Evolutionary conservation across 2,329 filamentous ascomycete genomes (phyloP), one percentile per base, ranked within the genome.

Genomic region (Fusarium graminum): DNA sequence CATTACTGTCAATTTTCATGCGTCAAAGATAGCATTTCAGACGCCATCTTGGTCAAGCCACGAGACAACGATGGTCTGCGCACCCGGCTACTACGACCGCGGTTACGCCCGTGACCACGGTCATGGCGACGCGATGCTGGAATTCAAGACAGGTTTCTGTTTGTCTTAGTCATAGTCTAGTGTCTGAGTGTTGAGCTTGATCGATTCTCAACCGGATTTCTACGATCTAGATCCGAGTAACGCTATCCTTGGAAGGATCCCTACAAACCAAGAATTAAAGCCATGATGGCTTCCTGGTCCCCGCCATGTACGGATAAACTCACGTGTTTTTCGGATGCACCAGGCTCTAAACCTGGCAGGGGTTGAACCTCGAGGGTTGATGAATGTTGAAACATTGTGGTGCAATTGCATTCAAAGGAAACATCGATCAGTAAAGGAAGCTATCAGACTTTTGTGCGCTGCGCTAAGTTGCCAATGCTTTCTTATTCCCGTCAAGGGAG

Each of bases 41-140:
- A 14, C 30, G 16, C 6, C 10, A n/a, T 36, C 40, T 45, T 57
- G 50, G 49, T 54, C 19, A 32, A 45, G 13, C 39, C 29, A 28
- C 38, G 29, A 46, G 28, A 39, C 14, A 22, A 57, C 44, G 32
- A 32, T 34, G 40, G 51, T 45, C 57, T 56, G 45, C 26, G 44
- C 43, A 49, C 42, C 22, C 19, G 16, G 43, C 25, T 44, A 52
- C 50, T 22, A 19, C 56, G 34, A 42, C 22, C 36, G 19, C 57
- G 58, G 55, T 46, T 47, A 62, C 57, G 47, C 32, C 59, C 59
- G 59, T 54, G 49, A 52, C 59, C 41, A 41, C 50, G 58, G 49
- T 46, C 49, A 38, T 43, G 52, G 58, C 42, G 29, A 43, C 52
- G 36, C 39, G 42, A 62, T 38, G 38, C 42, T 62, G 59, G 59